Base-by-base conservation (phyloP, 352 stramenopile species). In the Phytophthora foliorum region DNA sequence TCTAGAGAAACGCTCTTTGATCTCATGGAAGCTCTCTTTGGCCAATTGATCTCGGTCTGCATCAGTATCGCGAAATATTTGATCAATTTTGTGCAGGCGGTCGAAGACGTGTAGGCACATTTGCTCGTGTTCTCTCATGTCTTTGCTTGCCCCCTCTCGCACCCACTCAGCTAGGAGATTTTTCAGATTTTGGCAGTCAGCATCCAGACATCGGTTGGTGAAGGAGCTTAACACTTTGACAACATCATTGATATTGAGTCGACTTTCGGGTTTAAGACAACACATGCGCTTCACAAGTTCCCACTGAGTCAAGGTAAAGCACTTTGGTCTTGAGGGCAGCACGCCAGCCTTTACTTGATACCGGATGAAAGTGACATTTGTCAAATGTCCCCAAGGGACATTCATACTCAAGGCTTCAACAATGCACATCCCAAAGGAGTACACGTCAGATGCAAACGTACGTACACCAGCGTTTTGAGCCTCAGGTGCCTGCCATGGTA, bases 211-310 rank as follows among this genome's bases (percentile, higher is more conserved):
- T 45, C 39, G 39, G 13, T 45, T 45, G 7, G 39, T 5, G n/a
- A 45, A 45, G 39, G 24, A 45, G n/a, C 39, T 17, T 22, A 45
- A 22, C 17, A 45, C 39, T 22, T 22, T 22, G 39, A 45, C 39
- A 22, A 45, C 39, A 45, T 22, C 39, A 0, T 45, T 8, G 17
- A 45, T 24, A 17, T 24, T 45, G 16, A 45, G 39, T 45, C 39
- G 39, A 10, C 17, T 45, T 45, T 24, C 39, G 24, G 39, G 16
- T 45, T 45, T 5, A 4, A 22, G n/a, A 22, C 39, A 45, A n/a
- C 39, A 45, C 39, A 45, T 45, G 9, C 39, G 39, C 39, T 24
- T 45, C 39, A 45, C 39, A 17, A 45, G 39, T 45, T 45, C 39
- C 39, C 39, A 45, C 5, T 45, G 39, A 45, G 1, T 22, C 6